phyloP scores from a whole-genome alignment of 139 green algal species.

The Microglena sp. region DNA sequence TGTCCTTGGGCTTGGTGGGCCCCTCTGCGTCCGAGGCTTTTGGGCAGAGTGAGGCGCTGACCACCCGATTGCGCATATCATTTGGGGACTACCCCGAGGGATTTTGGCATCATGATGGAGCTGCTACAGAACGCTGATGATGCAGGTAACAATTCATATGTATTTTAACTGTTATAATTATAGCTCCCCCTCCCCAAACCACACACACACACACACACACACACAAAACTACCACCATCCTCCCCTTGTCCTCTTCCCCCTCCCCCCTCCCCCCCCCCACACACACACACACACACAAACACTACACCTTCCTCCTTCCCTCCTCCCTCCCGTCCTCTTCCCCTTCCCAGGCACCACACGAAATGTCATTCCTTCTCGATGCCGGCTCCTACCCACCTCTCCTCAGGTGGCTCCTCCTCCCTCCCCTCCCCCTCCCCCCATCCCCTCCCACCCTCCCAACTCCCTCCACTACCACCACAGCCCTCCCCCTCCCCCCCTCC shows the following conservation, averaged over 20 bases:
- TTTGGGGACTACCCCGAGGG: slow-evolving; percentile 67
- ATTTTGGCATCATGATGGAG: slow-evolving; percentile 61
- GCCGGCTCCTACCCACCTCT: too few relatives aligned
- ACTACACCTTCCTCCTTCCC: too few relatives aligned
- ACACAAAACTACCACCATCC: too few relatives aligned
- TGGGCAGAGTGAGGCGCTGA: slow-evolving; percentile 75
- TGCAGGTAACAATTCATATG: slow-evolving; percentile 40
- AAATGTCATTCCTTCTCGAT: too few relatives aligned
- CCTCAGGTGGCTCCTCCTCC: too few relatives aligned
- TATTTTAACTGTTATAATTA: background rate
- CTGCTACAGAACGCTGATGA: slow-evolving; percentile 81
- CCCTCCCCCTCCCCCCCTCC: background rate
- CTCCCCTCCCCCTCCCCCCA: background rate
- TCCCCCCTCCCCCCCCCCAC: too few relatives aligned
- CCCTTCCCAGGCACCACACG: too few relatives aligned
- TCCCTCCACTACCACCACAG: background rate
- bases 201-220: too few relatives aligned
- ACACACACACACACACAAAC: too few relatives aligned
- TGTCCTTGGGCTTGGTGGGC: slow-evolving; percentile 35
- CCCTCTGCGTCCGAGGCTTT: slow-evolving; percentile 51
- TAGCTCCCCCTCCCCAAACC: too few relatives aligned
- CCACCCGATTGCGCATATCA: slow-evolving; percentile 67
- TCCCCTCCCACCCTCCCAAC: background rate
- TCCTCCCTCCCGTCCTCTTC: too few relatives aligned
- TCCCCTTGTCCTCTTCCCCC: too few relatives aligned